Evolutionary conservation across 495 filamentous ascomycete species (phyloP).

Genomic region (Aspergillus sparsus): DNA sequence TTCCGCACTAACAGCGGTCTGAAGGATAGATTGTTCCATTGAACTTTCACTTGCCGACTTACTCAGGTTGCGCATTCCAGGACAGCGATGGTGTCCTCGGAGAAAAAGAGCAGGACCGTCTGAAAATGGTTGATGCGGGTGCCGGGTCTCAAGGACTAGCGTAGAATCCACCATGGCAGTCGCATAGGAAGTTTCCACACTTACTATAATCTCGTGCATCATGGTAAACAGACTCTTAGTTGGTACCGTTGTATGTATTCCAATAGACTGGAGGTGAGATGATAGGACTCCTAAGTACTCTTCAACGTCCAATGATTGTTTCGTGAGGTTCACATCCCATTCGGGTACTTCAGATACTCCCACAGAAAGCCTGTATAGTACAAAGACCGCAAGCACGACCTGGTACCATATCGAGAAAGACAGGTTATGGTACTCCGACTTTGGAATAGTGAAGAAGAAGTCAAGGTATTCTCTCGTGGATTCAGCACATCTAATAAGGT

Average conservation of each 20-base stretch:
- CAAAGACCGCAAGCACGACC: slow-evolving; percentile 3
- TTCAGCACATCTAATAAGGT: neutral
- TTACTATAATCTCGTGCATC: slow-evolving; percentile 2
- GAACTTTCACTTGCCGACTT: neutral
- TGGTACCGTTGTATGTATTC: neutral
- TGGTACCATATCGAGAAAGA: slow-evolving; percentile 6
- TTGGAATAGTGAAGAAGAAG: neutral
- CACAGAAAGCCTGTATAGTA: slow-evolving; percentile 5
- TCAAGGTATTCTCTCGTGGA: slow-evolving; percentile 2
- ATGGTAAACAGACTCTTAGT: neutral
- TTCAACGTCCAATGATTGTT: neutral
- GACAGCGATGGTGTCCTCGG: slow-evolving; percentile 1
- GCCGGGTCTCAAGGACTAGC: neutral
- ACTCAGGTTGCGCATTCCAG: neutral
- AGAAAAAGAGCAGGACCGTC: neutral
- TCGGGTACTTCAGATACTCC: neutral
- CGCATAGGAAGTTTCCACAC: slow-evolving; percentile 2
- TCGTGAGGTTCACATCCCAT: neutral
- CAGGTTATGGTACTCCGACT: neutral
- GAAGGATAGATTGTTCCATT: neutral
- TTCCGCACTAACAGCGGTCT: neutral
- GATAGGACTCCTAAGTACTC: neutral
- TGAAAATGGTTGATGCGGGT: neutral
- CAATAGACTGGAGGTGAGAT: neutral
- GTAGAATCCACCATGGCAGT: neutral